Evolutionary conservation across 192 early-diverging fungal species (phyloP).

Genomic region (Lunasporangiospora selenospora): DNA sequence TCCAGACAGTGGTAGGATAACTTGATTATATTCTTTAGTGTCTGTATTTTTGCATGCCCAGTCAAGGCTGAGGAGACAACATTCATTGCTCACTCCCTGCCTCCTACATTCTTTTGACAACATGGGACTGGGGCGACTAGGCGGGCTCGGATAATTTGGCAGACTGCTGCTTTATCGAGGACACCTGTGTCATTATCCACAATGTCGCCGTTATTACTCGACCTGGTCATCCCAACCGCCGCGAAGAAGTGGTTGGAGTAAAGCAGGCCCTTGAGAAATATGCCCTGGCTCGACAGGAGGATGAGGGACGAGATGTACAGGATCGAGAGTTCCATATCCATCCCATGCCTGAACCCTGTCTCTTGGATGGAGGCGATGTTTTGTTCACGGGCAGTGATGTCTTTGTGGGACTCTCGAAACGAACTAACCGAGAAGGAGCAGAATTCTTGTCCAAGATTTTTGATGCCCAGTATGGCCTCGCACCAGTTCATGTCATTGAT

Average conservation of each 20-base stretch:
- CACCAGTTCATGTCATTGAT: constrained; percentile 10
- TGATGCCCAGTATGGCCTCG: not conserved
- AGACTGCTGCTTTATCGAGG: constrained; percentile 55
- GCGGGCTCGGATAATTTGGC: not conserved
- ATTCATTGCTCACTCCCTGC: too few relatives aligned
- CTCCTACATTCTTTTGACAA: too few relatives aligned
- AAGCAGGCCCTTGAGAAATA: constrained; percentile 1
- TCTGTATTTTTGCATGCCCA: too few relatives aligned
- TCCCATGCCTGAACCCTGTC: constrained; percentile 22
- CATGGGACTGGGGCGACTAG: too few relatives aligned
- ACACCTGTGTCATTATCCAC: constrained; percentile 37
- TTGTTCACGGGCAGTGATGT: constrained; percentile 32
- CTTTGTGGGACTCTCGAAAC: constrained; percentile 49
- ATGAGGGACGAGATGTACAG: not conserved
- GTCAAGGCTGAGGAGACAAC: too few relatives aligned
- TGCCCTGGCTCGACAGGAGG: not conserved
- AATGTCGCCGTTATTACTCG: constrained; percentile 34
- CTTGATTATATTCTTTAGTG: too few relatives aligned
- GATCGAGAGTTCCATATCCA: not conserved
- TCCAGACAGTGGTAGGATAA: constrained; percentile 3
- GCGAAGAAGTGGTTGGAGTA: constrained; percentile 20
- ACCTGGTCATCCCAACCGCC: constrained; percentile 35
- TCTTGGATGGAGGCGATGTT: constrained; percentile 51
- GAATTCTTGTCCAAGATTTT: constrained; percentile 25
- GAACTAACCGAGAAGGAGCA: constrained; percentile 41